Evolutionary conservation across 2,329 filamentous ascomycete species (phyloP), one percentile per base, ranked within the genome.

Genomic region (Knoxdaviesia capensis): DNA sequence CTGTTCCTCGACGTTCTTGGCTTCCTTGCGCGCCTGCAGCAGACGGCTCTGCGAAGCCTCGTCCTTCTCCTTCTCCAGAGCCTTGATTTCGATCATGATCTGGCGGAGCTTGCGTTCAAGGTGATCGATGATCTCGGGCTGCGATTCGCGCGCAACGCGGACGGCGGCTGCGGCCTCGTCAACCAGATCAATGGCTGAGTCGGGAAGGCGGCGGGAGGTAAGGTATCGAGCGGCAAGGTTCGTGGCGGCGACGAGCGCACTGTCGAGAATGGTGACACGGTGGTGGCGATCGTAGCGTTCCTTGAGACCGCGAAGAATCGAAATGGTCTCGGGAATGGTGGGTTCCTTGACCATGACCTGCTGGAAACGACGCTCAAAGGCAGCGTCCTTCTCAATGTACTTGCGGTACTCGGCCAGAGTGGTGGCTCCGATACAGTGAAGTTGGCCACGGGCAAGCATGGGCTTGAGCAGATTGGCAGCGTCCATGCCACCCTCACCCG

Each of bases 231-330:
- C 83, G 9, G 90, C 90, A 41, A 98, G 73, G 43, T 77, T 92
- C n/a, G 90, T 84, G 5, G 90, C 75, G 40, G 87, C 73, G 10
- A 98, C 88, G 47, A 98, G 82, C 48, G 90, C 90, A 53, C 79
- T 85, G 54, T 98, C 90, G 37, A 88, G 77, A 50, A 98, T 98
- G 49, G 78, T 96, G 53, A 98, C 90, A 68, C 88, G 87, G 59
- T 98, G 90, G 60, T 98, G 90, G 40, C 93, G 84, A 63, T 98
- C 90, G 62, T 96, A 98, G 57, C 86, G 85, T 59, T 96, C 88
- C 66, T 96, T 98, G 48, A 98, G 66, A 55, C 90, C 90, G 68
- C 90, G 84, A n/a, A 98, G 77, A 54, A 98, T 98, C 28, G 90
- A 98, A 48, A 98, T 75, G 9, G 90, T 96, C 62, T 98, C 90